Evolutionary conservation across 192 early-diverging fungal species (phyloP), one percentile per base, ranked within the genome.

Genomic region (Helicostylum pulchrum): DNA sequence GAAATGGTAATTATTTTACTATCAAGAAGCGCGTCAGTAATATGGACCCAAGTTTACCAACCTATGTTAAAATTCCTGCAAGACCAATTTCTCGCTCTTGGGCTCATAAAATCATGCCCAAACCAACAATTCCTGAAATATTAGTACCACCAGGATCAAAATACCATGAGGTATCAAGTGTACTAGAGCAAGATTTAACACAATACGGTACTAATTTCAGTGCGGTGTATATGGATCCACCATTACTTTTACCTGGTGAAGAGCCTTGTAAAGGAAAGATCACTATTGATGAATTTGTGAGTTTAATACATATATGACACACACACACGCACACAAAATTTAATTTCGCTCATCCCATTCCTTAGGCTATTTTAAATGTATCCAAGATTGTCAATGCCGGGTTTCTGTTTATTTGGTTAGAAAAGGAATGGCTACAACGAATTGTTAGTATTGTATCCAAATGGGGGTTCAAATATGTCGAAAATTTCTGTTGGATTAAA

Each of bases 401-500:
- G 8, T 98, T 96, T 72, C 70, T 98, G 20, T 96, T 98, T 67
- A 89, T 95, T 14, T 98, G 95, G 95, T 78, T 88, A 36, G 94
- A 96, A 72, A 97, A 97, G 74, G 94, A 98, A 74, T 85, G 89
- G 66, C 77, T 94, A 15, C 94, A 90, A 15, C 78, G 87, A 23
- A 87, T 97, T 61, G 83, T 94, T 21, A 77, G 71, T 36, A 78
- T 91, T 32, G 82, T 86, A 7, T 86, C 90, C 47, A 71, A 59
- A 36, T 95, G 95, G 93, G 85, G 87, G 1, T 91, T 94, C 79
- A 89, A 91, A 50, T 98, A 98, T 68, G 92, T 96, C 0, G 95
- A 77, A 69, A 98, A 96, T 79, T 94, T 98, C 79, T 92, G 90
- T 72, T 98, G 95, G 94, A 91, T 96, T 68, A 94, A 94, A 61